Conservation (phyloP, 106 monocot genomes). For the Chionographis japonica region DNA sequence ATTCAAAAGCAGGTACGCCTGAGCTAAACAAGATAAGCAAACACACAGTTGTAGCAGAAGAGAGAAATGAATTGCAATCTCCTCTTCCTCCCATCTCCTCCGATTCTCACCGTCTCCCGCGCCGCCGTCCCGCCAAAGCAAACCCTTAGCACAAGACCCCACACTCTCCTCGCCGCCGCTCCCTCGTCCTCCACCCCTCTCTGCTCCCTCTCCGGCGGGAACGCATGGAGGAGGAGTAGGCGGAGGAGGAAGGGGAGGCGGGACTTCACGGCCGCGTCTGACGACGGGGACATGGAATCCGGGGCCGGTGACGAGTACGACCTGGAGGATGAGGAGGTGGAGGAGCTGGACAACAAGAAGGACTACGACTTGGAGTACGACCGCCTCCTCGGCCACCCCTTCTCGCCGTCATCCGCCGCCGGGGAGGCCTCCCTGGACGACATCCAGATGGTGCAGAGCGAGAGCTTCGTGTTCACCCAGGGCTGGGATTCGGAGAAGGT, state of each 20-base stretch:
- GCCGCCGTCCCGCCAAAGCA: background rate
- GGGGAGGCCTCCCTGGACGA: slow-evolving; percentile 23
- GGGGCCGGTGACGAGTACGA: slow-evolving; percentile 62
- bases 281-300: slow-evolving; percentile 62
- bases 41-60: background rate
- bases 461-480: slow-evolving; percentile 77
- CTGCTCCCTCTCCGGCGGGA: background rate
- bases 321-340: slow-evolving; percentile 78
- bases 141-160: slow-evolving; percentile 14
- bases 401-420: background rate
- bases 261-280: slow-evolving; percentile 34
- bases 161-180: background rate
- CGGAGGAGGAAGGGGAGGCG: slow-evolving; percentile 4
- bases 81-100: slow-evolving; percentile 1
- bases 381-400: slow-evolving; percentile 32
- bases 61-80: slow-evolving; percentile 9
- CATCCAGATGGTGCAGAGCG: slow-evolving; percentile 54
- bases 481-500: slow-evolving; percentile 78
- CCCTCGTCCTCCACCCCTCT: background rate
- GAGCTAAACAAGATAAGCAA: no score
- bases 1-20: no score
- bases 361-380: slow-evolving; percentile 99
- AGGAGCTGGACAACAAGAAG: slow-evolving; percentile 95
- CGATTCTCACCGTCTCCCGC: slow-evolving; percentile 7
- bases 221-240: background rate